Evolutionary conservation across 2,329 filamentous ascomycete species (phyloP).

Genomic region (Xenoacremonium recifei): DNA sequence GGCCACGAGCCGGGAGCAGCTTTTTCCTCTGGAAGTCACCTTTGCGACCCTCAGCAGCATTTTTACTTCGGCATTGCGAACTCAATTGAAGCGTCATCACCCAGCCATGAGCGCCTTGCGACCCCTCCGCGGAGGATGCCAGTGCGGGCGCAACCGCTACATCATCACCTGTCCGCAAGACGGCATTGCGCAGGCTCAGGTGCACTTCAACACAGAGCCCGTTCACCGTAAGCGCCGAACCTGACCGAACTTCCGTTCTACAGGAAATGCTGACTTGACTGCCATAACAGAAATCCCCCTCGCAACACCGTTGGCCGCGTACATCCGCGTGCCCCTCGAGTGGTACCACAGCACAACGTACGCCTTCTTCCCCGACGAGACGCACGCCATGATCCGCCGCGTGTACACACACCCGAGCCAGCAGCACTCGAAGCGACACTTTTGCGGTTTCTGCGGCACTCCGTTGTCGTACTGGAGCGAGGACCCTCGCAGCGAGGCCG

Average conservation of each 20-base stretch:
- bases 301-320: slow-evolving; percentile 73
- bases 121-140: slow-evolving; percentile 72
- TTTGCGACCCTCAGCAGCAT: neutral
- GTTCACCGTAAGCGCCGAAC: slow-evolving; percentile 65
- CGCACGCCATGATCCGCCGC: slow-evolving; percentile 62
- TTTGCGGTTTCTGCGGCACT: slow-evolving; percentile 91
- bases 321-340: slow-evolving; percentile 75
- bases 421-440: slow-evolving; percentile 66
- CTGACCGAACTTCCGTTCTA: too few species aligned
- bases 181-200: slow-evolving; percentile 56
- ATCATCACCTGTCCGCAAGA: slow-evolving; percentile 65
- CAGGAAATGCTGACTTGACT: neutral
- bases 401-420: slow-evolving; percentile 61
- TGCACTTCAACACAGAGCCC: slow-evolving; percentile 72
- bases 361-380: slow-evolving; percentile 77
- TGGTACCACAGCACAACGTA: slow-evolving; percentile 79
- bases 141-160: slow-evolving; percentile 84
- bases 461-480: slow-evolving; percentile 84
- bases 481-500: slow-evolving; percentile 64
- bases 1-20: too few species aligned
- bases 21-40: neutral
- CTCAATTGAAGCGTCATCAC: neutral
- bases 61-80: neutral
- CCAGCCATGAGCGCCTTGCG: slow-evolving; percentile 46
- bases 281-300: slow-evolving; percentile 64